Evolutionary conservation across 768 basidiomycete genomes (phyloP).

Genomic region (Termitomyces sp.): DNA sequence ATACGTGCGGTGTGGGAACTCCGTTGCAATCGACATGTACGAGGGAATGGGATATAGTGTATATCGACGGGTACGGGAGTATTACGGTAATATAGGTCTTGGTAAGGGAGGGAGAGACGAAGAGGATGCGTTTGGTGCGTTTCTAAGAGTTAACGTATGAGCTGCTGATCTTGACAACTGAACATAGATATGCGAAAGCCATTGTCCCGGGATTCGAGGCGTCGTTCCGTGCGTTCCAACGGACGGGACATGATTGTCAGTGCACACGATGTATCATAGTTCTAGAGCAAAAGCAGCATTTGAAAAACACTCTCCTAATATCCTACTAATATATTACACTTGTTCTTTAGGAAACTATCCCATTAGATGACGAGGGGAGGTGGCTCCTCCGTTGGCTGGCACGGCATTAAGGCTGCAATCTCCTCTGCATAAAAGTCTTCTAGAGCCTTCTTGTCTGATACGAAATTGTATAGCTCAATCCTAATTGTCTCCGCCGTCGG

Average conservation of each 20-base stretch:
- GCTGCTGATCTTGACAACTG: not conserved
- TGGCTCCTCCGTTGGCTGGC: slow-evolving; percentile 39
- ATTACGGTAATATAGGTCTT: slow-evolving; percentile 72
- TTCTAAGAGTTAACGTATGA: not conserved
- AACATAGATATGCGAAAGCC: slow-evolving; percentile 65
- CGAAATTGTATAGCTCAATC: slow-evolving; percentile 55
- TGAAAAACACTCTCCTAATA: not conserved
- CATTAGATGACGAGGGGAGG: slow-evolving; percentile 43
- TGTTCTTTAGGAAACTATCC: not conserved
- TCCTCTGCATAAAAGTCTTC: slow-evolving; percentile 71
- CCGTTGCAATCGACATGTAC: slow-evolving; percentile 85
- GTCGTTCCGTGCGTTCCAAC: slow-evolving; percentile 64
- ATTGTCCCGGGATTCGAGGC: slow-evolving; percentile 50
- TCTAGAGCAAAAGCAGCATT: slow-evolving; percentile 3
- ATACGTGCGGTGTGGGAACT: slow-evolving; percentile 87
- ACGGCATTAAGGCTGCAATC: slow-evolving; percentile 37
- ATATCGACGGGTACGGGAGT: slow-evolving; percentile 85
- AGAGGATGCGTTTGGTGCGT: slow-evolving; percentile 88
- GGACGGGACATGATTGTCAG: slow-evolving; percentile 70
- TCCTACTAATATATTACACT: not conserved
- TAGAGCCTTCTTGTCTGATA: slow-evolving; percentile 49
- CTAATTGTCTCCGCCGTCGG: slow-evolving; percentile 60
- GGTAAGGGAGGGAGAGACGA: slow-evolving; percentile 78
- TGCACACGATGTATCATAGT: slow-evolving; percentile 48
- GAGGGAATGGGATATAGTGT: slow-evolving; percentile 92